phyloP scores from a whole-genome alignment of 371 early-diverging fungal genomes.

The Fennellomyces sp. region DNA sequence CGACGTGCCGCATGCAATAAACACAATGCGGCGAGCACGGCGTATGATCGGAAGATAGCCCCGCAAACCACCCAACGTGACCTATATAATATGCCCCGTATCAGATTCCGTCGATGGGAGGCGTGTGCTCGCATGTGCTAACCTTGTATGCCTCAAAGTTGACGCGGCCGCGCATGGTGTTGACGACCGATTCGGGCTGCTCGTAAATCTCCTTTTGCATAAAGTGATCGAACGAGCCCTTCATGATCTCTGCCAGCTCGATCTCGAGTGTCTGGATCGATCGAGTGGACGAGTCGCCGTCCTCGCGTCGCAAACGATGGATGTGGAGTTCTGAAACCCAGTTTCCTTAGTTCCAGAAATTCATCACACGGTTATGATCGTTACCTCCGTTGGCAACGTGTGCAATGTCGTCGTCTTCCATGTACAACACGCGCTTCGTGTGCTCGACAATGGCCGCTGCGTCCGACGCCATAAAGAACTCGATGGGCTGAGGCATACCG shows the following conservation, averaged over 20 bases:
- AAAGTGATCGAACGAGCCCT: slow-evolving; percentile 94
- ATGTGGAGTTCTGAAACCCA: slow-evolving; percentile 81
- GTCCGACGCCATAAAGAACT: slow-evolving; percentile 97
- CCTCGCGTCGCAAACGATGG: slow-evolving; percentile 92
- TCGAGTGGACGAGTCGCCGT: slow-evolving; percentile 81
- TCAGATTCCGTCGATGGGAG: too few relatives aligned
- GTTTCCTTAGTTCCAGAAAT: not conserved
- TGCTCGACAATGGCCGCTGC: slow-evolving; percentile 98
- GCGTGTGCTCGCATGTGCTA: too few relatives aligned
- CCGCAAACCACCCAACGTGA: slow-evolving; percentile 90
- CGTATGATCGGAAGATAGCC: slow-evolving; percentile 90
- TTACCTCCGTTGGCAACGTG: slow-evolving; percentile 85
- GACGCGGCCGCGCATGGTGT: slow-evolving; percentile 99
- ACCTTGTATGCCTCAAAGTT: slow-evolving; percentile 92
- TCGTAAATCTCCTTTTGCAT: slow-evolving; percentile 99
- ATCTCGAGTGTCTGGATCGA: slow-evolving; percentile 96
- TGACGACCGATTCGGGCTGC: slow-evolving; percentile 98
- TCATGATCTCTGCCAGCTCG: slow-evolving; percentile 97
- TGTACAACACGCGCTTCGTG: slow-evolving; percentile 95
- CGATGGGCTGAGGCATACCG: slow-evolving; percentile 89
- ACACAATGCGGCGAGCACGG: slow-evolving; percentile 93
- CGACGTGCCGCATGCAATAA: slow-evolving; percentile 97
- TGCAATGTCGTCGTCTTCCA: slow-evolving; percentile 98
- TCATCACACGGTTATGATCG: too few relatives aligned
- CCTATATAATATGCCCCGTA: too few relatives aligned